phyloP scores from a whole-genome alignment of 2,329 filamentous ascomycete genomes.

The Fusarium equiseti region DNA sequence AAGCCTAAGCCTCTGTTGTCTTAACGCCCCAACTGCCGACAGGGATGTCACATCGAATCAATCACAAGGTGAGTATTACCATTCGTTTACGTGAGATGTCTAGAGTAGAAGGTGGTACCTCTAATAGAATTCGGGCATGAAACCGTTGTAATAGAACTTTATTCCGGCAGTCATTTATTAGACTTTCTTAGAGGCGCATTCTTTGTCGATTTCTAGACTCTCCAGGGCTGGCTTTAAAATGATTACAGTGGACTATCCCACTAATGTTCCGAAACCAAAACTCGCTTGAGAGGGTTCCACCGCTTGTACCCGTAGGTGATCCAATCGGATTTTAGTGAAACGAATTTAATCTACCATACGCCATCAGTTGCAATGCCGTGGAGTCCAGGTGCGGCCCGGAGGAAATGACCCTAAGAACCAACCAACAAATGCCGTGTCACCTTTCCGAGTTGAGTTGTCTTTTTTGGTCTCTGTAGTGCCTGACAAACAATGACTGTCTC shows the following conservation, averaged over 20 bases:
- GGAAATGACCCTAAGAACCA: not conserved
- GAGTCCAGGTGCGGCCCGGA: slow-evolving; percentile 4
- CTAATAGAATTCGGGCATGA: slow-evolving; percentile 10
- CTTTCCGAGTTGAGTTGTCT: not conserved
- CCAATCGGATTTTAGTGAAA: slow-evolving; percentile 35
- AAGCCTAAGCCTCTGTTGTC: not conserved
- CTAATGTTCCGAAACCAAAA: slow-evolving; percentile 23
- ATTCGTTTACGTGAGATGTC: slow-evolving; percentile 30
- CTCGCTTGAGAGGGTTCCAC: slow-evolving; percentile 11
- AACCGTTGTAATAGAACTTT: slow-evolving; percentile 2
- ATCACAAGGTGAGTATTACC: not conserved
- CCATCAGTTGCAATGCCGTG: slow-evolving; percentile 22
- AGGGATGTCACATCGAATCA: slow-evolving; percentile 20
- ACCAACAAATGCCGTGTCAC: slow-evolving; percentile 15
- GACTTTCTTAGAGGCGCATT: not conserved
- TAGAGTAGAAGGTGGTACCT: slow-evolving; percentile 34
- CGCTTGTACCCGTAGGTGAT: not conserved
- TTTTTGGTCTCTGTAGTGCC: too few species aligned
- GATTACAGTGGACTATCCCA: slow-evolving; percentile 21
- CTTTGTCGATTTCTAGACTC: not conserved
- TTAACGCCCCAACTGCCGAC: slow-evolving; percentile 35
- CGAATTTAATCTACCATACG: slow-evolving; percentile 16
- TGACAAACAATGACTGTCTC: too few species aligned
- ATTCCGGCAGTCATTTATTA: not conserved
- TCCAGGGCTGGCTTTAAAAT: not conserved